Conservation (phyloP, 2,329 filamentous ascomycete species). For the Neonectria coccinea region DNA sequence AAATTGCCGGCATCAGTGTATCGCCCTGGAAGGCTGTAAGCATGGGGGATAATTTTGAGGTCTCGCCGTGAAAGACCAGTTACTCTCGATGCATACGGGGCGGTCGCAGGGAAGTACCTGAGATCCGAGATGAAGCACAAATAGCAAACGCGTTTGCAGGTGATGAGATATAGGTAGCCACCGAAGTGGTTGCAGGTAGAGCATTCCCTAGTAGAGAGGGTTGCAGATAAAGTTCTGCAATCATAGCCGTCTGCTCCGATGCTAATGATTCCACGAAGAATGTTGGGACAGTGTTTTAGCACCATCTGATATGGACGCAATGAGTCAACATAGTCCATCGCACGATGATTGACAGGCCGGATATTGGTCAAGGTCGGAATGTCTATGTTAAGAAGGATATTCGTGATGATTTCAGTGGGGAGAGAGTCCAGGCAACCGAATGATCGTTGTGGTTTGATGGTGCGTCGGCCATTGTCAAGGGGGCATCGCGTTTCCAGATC, state of each 20-base stretch:
- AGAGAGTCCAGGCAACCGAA: conserved; percentile 46
- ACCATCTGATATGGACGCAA: too few relatives aligned
- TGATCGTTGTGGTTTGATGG: conserved; percentile 5
- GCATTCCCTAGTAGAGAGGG: conserved; percentile 49
- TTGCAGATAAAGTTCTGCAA: conserved; percentile 49
- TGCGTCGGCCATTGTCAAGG: conserved; percentile 42
- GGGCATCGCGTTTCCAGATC: conserved; percentile 28
- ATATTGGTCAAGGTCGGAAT: conserved; percentile 50
- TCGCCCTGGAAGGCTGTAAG: conserved; percentile 22
- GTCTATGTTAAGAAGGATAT: conserved; percentile 47
- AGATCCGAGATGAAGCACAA: conserved; percentile 49
- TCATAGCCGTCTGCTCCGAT: conserved; percentile 46
- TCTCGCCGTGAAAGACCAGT: neutral
- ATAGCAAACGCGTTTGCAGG: conserved; percentile 52
- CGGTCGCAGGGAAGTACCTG: conserved; percentile 46
- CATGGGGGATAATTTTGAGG: neutral
- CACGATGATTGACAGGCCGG: too few relatives aligned
- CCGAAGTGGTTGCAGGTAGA: conserved; percentile 52
- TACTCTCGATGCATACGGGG: neutral
- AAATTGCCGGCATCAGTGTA: conserved; percentile 4
- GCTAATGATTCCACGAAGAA: too few relatives aligned
- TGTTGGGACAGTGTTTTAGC: too few relatives aligned
- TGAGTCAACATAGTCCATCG: too few relatives aligned
- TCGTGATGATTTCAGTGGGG: conserved; percentile 45
- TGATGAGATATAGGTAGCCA: conserved; percentile 25